Base-by-base conservation (phyloP, 1,139 yeast species). In the Pichia sp. region DNA sequence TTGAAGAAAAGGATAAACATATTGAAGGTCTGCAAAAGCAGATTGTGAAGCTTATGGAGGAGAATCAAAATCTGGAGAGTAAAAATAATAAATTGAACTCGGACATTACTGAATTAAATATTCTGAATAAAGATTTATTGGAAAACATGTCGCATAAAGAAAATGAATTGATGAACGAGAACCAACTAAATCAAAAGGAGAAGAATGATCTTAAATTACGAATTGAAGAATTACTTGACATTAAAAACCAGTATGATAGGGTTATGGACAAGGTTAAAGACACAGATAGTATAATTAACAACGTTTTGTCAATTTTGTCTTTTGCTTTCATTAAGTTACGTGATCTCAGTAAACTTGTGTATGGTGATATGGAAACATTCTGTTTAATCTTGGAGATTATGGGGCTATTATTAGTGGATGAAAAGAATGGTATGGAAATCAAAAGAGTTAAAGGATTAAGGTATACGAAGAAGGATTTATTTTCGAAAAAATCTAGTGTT, bases 391-490 rank as follows among this genome's bases (percentile, higher is more conserved):
- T 92, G 52, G 96, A 89, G 64, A 78, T 87, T 1, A 83, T 90
- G 77, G 98, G 98, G 0, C 74, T 92, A 52, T 69, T 87, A 23
- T 72, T 87, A 49, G 75, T 79, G 0, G 72, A 74, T 52, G 81
- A 79, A 6, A 66, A 67, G 1, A 63, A 61, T 6, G 72, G 70
- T 1, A 72, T 71, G 54, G 77, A 76, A 50, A 80, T 87, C 40
- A 79, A 79, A 36, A 74, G 95, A 59, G 93, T 86, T 0, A 86
- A 86, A 64, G 95, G 95, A 0, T 72, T 87, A 56, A 74, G 84
- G 57, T 75, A 79, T 45, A 76, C 74, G 57, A 65, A 67, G 46
- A 67, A 66, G 31, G 40, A 48, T 5, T 15, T 29, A 7, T 48
- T 15, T 31, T 13, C 26, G 1, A 42, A 48, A 26, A n/a, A 26